Evolutionary conservation across 1,284 basidiomycete species (phyloP).

Genomic region (Cutaneotrichosporon dermatis): DNA sequence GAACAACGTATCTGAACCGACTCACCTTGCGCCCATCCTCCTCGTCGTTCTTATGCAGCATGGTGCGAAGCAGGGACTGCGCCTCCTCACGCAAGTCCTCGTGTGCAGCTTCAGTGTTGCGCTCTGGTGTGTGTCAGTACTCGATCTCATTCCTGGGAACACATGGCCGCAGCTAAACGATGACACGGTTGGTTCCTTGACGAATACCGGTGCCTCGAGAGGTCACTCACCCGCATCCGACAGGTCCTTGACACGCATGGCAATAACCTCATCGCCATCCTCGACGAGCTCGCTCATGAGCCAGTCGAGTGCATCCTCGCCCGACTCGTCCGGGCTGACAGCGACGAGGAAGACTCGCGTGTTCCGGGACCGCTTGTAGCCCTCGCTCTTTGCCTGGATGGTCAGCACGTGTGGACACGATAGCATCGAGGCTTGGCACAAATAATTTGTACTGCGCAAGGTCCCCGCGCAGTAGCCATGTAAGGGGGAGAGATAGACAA

Average conservation of each 20-base stretch:
- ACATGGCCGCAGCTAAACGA: too few relatives aligned
- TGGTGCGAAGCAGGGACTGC: constrained; percentile 69
- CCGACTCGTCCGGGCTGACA: constrained; percentile 81
- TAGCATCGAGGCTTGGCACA: too few relatives aligned
- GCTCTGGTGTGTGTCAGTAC: constrained; percentile 52
- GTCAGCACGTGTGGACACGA: neutral
- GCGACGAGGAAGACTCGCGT: constrained; percentile 90
- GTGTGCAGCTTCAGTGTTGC: constrained; percentile 56
- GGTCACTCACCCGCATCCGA: constrained; percentile 62
- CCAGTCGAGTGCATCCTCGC: constrained; percentile 81
- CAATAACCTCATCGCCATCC: constrained; percentile 90
- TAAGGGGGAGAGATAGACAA: too few relatives aligned
- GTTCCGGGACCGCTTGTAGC: constrained; percentile 70
- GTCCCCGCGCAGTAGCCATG: neutral
- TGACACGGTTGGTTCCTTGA: neutral
- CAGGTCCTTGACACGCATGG: constrained; percentile 81
- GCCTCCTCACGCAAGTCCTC: constrained; percentile 84
- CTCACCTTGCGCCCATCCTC: constrained; percentile 70
- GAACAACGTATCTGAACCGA: neutral
- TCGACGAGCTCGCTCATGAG: constrained; percentile 77
- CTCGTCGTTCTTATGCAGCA: constrained; percentile 77
- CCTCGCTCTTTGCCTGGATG: constrained; percentile 72
- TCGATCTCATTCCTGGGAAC: too few relatives aligned
- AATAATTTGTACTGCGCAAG: neutral
- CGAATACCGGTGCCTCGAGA: neutral